These are phyloP conservation scores for Cyathus striatus DNA, from an alignment of 768 basidiomycete species.

Conservation along the genomic window DNA sequence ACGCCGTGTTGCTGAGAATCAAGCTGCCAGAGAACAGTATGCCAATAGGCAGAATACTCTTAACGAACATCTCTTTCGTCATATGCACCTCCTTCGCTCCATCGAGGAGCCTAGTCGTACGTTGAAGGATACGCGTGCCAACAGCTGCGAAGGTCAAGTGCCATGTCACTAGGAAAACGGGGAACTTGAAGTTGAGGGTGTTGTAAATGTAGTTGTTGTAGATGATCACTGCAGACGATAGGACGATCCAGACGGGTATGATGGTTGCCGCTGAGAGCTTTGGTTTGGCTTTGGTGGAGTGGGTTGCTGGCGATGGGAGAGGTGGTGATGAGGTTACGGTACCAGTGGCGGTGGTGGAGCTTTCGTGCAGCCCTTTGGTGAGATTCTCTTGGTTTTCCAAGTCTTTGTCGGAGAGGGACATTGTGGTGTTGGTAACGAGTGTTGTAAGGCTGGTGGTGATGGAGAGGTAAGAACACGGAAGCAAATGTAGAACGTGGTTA, in stretches of 20 bases:
- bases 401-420: too few relatives aligned
- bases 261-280: conserved; percentile 64
- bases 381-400: too few relatives aligned
- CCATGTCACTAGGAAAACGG: conserved; percentile 91
- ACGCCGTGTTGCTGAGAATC: conserved; percentile 87
- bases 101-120: conserved; percentile 78
- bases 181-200: conserved; percentile 77
- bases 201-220: conserved; percentile 94
- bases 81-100: conserved; percentile 76
- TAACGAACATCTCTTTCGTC: conserved; percentile 70
- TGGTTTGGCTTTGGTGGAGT: conserved; percentile 34
- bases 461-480: too few relatives aligned
- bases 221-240: conserved; percentile 87
- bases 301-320: conserved; percentile 45
- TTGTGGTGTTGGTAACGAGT: too few relatives aligned
- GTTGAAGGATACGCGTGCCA: conserved; percentile 78
- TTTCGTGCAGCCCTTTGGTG: too few relatives aligned
- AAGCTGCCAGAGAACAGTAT: conserved; percentile 90
- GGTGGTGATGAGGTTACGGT: too few relatives aligned
- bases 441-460: too few relatives aligned
- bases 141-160: conserved; percentile 75
- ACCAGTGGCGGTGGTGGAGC: too few relatives aligned
- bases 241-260: conserved; percentile 90
- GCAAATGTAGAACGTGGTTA: too few relatives aligned
- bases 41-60: conserved; percentile 90